Evolutionary conservation across 106 monocot species (phyloP).

Genomic region (Agapanthus africanus): DNA sequence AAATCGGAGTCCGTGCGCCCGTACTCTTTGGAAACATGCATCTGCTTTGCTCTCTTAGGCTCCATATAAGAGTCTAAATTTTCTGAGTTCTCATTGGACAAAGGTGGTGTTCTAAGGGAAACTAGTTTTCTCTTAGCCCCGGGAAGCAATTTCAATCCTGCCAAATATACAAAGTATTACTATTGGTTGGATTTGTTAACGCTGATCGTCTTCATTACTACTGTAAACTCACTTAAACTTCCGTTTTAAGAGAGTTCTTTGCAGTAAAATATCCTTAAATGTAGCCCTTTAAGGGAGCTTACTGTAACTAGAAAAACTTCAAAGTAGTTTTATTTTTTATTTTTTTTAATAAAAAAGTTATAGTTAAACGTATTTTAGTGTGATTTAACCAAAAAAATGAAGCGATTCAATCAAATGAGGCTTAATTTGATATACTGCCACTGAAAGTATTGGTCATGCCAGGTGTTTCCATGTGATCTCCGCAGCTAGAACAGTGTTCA

Average conservation of each 20-base stretch:
- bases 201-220: no score
- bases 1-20: slow-evolving; percentile 7
- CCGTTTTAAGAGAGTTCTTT: no score
- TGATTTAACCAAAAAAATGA: no score
- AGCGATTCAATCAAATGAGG: no score
- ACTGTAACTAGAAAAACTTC: no score
- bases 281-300: no score
- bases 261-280: no score
- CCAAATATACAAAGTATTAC: not conserved
- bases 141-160: slow-evolving; percentile 52
- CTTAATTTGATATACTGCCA: no score
- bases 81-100: not conserved
- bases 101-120: slow-evolving; percentile 1
- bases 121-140: slow-evolving; percentile 64
- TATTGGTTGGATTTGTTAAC: no score
- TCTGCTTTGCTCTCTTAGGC: slow-evolving; percentile 26
- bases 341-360: not conserved
- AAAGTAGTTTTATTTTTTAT: no score
- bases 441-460: slow-evolving; percentile 42
- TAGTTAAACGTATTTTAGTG: no score
- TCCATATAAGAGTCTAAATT: slow-evolving; percentile 9
- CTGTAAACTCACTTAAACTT: no score
- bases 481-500: slow-evolving; percentile 20
- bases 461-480: slow-evolving; percentile 28
- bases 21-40: not conserved